Base-by-base conservation (phyloP, 306 rosid species). In the Castanopsis chinensis region DNA sequence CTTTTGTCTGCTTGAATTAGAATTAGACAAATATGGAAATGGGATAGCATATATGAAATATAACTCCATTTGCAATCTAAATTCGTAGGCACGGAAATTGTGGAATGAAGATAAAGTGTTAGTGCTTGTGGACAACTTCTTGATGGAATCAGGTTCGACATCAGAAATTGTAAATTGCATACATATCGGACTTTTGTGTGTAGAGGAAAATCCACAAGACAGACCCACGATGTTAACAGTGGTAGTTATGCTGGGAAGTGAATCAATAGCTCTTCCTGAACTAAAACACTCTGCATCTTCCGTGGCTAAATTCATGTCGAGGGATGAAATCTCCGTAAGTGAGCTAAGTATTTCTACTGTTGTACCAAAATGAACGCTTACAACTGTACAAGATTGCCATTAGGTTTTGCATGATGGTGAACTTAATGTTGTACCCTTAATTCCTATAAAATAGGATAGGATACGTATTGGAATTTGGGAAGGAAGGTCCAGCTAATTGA, bases 141-240 rank as follows among this genome's bases (percentile, higher is more conserved):
- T 91, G 19, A 80, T 68, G 78, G 58, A 82, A 23, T 19, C 83
- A 7, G 23, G 71, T 65, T 69, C 10, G 3, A 30, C 0, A 5
- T 80, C 5, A 33, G 89, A 91, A 71, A 78, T 83, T 19, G 23
- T 76, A 37, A 85, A 67, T 32, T 84, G 90, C 71, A 80, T 87
- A 69, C 88, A 87, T 5, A 82, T 90, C 55, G 92, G 89, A 56
- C 85, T 90, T 58, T 75, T 90, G 45, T 90, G 94, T 73, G 94
- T 88, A 4, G 89, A 90, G 17, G 88, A 88, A 74, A 89, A 90
- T 55, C 89, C 87, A 45, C 67, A 7, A 4, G 90, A 86, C 30
- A 74, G 92, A 68, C 92, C 91, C 73, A 80, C 91, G 13, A 90
- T 88, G 88, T 85, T 92, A 4, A 30, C 27, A 0, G 86, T 88